phyloP scores from a whole-genome alignment of 345 rosid species.

The Populus tremula region DNA sequence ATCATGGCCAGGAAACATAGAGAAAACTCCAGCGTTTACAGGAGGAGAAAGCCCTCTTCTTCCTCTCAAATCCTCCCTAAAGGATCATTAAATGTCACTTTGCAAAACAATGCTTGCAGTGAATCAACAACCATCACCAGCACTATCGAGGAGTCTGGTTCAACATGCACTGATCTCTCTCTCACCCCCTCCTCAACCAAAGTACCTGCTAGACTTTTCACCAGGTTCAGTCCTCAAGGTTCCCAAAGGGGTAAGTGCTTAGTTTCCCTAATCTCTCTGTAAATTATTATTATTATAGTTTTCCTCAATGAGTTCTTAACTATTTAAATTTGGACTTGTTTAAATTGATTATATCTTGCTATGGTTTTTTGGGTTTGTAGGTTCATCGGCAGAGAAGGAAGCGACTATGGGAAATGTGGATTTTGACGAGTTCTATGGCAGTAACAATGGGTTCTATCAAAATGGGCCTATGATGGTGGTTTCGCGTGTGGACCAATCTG shows the following conservation, averaged over 20 bases:
- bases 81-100: constrained; percentile 10
- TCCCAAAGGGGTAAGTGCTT: constrained; percentile 33
- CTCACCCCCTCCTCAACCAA: constrained; percentile 53
- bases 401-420: constrained; percentile 13
- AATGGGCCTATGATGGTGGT: constrained; percentile 22
- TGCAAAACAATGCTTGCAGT: constrained; percentile 31
- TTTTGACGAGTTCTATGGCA: constrained; percentile 17
- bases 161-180: constrained; percentile 58
- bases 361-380: constrained; percentile 20
- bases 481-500: constrained; percentile 32
- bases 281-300: neutral
- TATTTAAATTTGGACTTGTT: neutral
- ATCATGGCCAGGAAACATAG: constrained; percentile 85
- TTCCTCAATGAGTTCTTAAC: neutral
- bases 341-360: neutral
- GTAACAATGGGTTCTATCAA: constrained; percentile 12
- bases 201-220: constrained; percentile 17
- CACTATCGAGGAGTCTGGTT: constrained; percentile 45
- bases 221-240: constrained; percentile 17
- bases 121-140: constrained; percentile 45
- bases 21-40: constrained; percentile 51
- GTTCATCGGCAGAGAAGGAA: constrained; percentile 25
- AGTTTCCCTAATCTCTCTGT: neutral
- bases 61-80: constrained; percentile 15
- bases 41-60: constrained; percentile 44